A percentile compares a stretch with the other conserved stretches of the same genome.
phyloP scores from a whole-genome alignment of 1,139 yeast species.

The Hyphopichia wangnamkhiaoensis region DNA sequence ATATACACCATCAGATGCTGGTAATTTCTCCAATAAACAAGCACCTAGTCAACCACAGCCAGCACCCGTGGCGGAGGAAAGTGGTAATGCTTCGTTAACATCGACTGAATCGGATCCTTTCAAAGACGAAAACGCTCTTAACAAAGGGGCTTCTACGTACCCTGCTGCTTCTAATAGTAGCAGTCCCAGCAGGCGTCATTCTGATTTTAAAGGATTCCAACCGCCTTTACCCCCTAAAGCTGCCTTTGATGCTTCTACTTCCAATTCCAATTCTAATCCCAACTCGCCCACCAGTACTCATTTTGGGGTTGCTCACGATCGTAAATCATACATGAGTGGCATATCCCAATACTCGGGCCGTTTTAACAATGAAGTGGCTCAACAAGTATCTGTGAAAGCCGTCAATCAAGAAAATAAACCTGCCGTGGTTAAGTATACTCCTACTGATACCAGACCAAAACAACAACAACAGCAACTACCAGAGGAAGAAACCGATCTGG shows the following conservation, averaged over 20 bases:
- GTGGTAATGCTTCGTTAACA: neutral
- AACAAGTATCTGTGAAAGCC: conserved; percentile 25
- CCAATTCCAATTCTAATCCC: neutral
- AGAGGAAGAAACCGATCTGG: conserved; percentile 8
- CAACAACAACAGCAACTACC: neutral
- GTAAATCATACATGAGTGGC: conserved; percentile 3
- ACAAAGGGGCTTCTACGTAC: neutral
- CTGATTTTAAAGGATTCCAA: conserved; percentile 3
- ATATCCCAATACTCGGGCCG: neutral
- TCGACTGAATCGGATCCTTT: neutral
- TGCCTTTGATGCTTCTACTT: neutral
- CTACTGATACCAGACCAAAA: neutral
- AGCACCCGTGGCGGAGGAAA: neutral
- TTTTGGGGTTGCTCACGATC: neutral
- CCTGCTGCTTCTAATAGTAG: neutral
- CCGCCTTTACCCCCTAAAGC: conserved; percentile 3
- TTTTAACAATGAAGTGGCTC: conserved; percentile 17
- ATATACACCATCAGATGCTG: conserved; percentile 1
- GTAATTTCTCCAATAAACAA: neutral
- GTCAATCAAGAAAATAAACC: conserved; percentile 17
- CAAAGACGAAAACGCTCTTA: neutral
- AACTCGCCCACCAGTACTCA: neutral
- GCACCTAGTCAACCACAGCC: neutral
- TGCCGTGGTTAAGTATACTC: neutral
- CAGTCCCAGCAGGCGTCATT: neutral